Evolutionary conservation across 2,329 filamentous ascomycete genomes (phyloP).

Genomic region (Meredithiella fracta): DNA sequence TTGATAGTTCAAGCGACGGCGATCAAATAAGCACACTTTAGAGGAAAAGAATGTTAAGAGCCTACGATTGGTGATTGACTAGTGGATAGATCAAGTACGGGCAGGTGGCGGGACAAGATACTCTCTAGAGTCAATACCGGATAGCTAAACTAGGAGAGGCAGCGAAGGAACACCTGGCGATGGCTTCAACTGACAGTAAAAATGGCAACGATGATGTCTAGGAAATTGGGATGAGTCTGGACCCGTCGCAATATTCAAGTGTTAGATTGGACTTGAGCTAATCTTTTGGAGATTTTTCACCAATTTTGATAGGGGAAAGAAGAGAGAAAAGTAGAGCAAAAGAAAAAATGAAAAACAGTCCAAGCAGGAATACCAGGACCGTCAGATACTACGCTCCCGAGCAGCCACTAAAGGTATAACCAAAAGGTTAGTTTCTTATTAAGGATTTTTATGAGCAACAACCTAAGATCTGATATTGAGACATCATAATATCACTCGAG

Average conservation of each 20-base stretch:
- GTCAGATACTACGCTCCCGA: not conserved
- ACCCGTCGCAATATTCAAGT: not conserved
- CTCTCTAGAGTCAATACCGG: not conserved
- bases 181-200: not conserved
- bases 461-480: not conserved
- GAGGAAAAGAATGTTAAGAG: too few relatives aligned
- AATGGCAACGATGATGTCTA: not conserved
- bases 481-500: not conserved
- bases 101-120: not conserved
- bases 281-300: not conserved
- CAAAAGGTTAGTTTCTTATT: not conserved
- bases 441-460: not conserved
- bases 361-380: not conserved
- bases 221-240: not conserved
- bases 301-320: conserved; percentile 2
- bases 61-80: too few relatives aligned
- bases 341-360: not conserved
- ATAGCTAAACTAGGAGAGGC: not conserved
- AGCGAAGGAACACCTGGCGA: not conserved
- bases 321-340: not conserved
- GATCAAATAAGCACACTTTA: too few relatives aligned
- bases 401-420: not conserved
- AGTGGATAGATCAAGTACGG: too few relatives aligned
- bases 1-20: not conserved
- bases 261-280: not conserved